These are phyloP conservation scores for Saccharomyces hybrid DNA, from an alignment of 1,139 yeast species.

Conservation along the genomic window DNA sequence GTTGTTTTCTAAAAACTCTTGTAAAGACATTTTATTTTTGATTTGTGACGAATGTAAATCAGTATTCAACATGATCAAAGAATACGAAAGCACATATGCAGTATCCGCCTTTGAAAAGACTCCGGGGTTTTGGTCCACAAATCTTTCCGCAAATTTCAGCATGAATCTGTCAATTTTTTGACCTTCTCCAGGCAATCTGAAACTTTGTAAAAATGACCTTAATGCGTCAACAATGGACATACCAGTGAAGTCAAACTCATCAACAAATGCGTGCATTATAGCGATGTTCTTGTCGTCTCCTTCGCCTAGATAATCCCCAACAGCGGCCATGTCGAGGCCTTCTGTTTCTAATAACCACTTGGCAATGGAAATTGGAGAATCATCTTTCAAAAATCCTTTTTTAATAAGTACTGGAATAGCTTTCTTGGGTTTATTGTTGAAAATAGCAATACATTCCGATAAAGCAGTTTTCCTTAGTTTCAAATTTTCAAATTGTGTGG, in stretches of 20 bases:
- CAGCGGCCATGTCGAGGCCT: conserved; percentile 71
- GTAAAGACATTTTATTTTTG: conserved; percentile 77
- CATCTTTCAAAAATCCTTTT: conserved; percentile 54
- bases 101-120: conserved; percentile 88
- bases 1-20: conserved; percentile 78
- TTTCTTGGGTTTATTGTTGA: conserved; percentile 77
- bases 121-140: conserved; percentile 76
- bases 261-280: conserved; percentile 91
- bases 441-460: conserved; percentile 67
- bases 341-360: conserved; percentile 65
- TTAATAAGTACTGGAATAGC: conserved; percentile 60
- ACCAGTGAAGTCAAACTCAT: conserved; percentile 67
- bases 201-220: conserved; percentile 74
- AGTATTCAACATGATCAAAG: conserved; percentile 87
- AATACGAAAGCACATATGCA: conserved; percentile 86
- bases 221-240: conserved; percentile 76
- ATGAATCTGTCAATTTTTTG: conserved; percentile 94
- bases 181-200: conserved; percentile 95
- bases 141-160: conserved; percentile 94
- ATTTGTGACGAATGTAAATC: conserved; percentile 88
- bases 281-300: conserved; percentile 72
- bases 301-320: conserved; percentile 92
- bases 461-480: conserved; percentile 79
- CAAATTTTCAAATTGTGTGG: conserved; percentile 75
- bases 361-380: conserved; percentile 64